Conservation (phyloP, 768 basidiomycete species). For the Boletus pseudopeckii region DNA sequence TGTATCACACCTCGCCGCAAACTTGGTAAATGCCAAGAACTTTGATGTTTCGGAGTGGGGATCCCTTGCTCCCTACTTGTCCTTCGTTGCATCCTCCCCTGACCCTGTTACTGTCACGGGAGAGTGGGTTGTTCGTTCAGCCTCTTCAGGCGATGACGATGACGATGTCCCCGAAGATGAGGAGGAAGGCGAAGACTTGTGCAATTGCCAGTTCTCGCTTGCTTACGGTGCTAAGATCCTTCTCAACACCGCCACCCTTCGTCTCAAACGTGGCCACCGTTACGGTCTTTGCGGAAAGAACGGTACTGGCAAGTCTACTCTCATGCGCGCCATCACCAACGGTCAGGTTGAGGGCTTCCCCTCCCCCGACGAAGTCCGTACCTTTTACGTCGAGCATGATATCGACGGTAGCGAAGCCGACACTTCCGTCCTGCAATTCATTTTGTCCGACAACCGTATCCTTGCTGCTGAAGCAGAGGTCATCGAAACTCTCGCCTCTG, state of each 20-base stretch:
- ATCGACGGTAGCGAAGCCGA: slow-evolving; percentile 95
- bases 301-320: slow-evolving; percentile 95
- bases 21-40: slow-evolving; percentile 86
- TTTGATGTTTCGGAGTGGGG: slow-evolving; percentile 91
- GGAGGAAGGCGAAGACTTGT: slow-evolving; percentile 97
- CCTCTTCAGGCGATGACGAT: slow-evolving; percentile 70
- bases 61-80: slow-evolving; percentile 70
- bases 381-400: slow-evolving; percentile 99
- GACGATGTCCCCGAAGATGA: slow-evolving; percentile 76
- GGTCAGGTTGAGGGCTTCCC: slow-evolving; percentile 99
- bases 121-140: slow-evolving; percentile 90
- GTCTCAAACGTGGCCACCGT: slow-evolving; percentile 97
- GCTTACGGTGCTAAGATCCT: slow-evolving; percentile 99
- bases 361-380: slow-evolving; percentile 93
- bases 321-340: slow-evolving; percentile 92
- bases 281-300: slow-evolving; percentile 99
- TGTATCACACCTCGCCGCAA: slow-evolving; percentile 75
- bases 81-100: slow-evolving; percentile 59
- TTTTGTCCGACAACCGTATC: slow-evolving; percentile 81
- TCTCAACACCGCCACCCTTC: slow-evolving; percentile 93
- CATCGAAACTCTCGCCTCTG: slow-evolving; percentile 78
- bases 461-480: slow-evolving; percentile 65
- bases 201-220: slow-evolving; percentile 98
- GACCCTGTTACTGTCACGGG: slow-evolving; percentile 66
- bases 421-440: slow-evolving; percentile 87